Base-by-base conservation (phyloP, 768 basidiomycete genomes). In the Multifurca ochricompacta region DNA sequence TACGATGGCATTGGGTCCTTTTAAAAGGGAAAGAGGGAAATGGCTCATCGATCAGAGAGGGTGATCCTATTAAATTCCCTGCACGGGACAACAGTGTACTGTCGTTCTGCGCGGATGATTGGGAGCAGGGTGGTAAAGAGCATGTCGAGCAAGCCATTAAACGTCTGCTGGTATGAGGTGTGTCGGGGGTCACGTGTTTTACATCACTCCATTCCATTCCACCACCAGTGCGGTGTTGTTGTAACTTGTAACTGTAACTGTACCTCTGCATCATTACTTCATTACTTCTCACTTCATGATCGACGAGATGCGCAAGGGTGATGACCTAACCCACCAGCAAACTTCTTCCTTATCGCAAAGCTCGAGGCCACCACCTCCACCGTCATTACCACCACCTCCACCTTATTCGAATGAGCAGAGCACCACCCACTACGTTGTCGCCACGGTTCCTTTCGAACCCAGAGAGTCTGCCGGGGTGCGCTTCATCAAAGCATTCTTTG, bases 31-130 rank as follows among this genome's bases (percentile, higher is more conserved):
- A 50, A 35, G 53, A 59, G 18, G n/a, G 34, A n/a, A 41, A 34
- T 11, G 53, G 42, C 19, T 23, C 19, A 35, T 27, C 16, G 32
- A 31, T 64, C 1, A 56, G 66, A 13, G 58, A 53, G 32, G 65
- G 59, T 3, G 68, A 69, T 36, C 56, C 70, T 14, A 64, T 53
- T 35, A 50, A 54, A 7, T 66, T 63, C 39, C 56, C 59, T 2
- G 76, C 75, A 3, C 70, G 80, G 45, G 74, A 85, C 63, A 74
- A 77, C 2, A 71, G 70, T 1, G 45, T 77, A 16, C 61, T 84
- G 35, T 68, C 74, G 4, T 55, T 80, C 4, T 81, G 78, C 44
- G 82, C 79, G 78, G 82, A 84, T 62, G 75, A 77, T 48, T 85
- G 81, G 81, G 77, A 78, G 43, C 58, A 60, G 8, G 73, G 73